phyloP scores from a whole-genome alignment of 139 green algal genomes.

The Chlorella sorokiniana region DNA sequence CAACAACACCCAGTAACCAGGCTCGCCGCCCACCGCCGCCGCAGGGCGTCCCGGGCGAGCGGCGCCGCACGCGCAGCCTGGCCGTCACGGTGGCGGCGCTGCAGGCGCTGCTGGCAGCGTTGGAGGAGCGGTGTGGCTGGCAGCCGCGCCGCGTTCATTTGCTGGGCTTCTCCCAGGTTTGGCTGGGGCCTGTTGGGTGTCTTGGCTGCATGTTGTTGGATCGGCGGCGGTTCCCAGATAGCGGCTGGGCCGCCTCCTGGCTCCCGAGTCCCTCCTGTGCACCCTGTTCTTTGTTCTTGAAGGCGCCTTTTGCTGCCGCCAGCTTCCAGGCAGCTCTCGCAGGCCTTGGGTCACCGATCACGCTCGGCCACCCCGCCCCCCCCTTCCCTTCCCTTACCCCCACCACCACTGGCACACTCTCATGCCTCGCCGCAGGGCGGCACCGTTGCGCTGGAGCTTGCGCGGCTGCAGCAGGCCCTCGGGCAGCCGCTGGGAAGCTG shows the following conservation, averaged over 20 bases:
- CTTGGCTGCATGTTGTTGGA: background rate
- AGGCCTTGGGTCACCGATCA: too few species aligned
- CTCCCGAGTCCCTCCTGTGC: too few species aligned
- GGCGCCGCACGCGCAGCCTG: conserved; percentile 33
- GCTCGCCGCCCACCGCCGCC: background rate
- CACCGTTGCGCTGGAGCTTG: conserved; percentile 44
- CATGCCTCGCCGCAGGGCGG: conserved; percentile 33
- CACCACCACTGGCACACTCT: too few species aligned
- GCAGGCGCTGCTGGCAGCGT: conserved; percentile 9
- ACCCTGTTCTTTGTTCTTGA: background rate
- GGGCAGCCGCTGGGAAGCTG: conserved; percentile 26
- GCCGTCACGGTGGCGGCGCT: conserved; percentile 7
- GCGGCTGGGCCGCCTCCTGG: too few species aligned
- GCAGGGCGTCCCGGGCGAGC: conserved; percentile 36
- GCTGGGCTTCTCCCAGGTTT: conserved; percentile 45
- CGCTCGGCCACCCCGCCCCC: too few species aligned
- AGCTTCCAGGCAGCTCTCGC: too few species aligned
- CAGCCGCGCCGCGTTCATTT: conserved; percentile 31
- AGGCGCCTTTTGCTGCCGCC: background rate
- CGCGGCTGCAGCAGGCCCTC: background rate
- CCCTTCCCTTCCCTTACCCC: too few species aligned
- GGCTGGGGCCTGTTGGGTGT: background rate
- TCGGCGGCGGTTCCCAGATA: background rate
- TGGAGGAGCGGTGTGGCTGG: conserved; percentile 25
- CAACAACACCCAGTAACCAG: too few species aligned